Conservation (phyloP, 441 rosid genomes). For the Dalechampia spathulata region DNA sequence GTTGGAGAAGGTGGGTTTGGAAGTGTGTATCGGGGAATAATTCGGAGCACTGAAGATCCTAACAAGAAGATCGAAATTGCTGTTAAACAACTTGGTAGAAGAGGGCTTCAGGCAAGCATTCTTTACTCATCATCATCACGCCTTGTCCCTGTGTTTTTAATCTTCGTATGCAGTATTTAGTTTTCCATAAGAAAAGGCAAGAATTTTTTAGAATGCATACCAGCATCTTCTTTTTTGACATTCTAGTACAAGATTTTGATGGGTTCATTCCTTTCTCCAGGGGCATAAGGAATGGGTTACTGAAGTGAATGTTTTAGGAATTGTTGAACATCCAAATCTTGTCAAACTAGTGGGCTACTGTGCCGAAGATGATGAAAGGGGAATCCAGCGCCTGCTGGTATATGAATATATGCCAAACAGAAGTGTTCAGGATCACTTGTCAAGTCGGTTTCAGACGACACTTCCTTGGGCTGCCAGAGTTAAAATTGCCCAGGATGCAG, state of each 20-base stretch:
- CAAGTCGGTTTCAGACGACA: slow-evolving; percentile 60
- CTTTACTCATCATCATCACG: not conserved
- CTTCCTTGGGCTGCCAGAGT: slow-evolving; percentile 69
- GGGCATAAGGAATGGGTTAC: slow-evolving; percentile 98
- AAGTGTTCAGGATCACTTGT: slow-evolving; percentile 81
- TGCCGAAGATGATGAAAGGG: slow-evolving; percentile 77
- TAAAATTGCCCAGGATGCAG: slow-evolving; percentile 79
- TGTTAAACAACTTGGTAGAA: slow-evolving; percentile 74
- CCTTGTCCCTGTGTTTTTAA: not conserved
- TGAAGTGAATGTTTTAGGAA: slow-evolving; percentile 74
- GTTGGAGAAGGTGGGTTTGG: slow-evolving; percentile 98
- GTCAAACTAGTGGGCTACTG: slow-evolving; percentile 81
- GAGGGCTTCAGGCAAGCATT: slow-evolving; percentile 70
- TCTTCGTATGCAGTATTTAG: not conserved
- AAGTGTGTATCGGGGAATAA: slow-evolving; percentile 76
- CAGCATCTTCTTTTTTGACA: not conserved
- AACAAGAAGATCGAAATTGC: slow-evolving; percentile 61
- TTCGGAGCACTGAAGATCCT: slow-evolving; percentile 38
- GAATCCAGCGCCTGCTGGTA: slow-evolving; percentile 76
- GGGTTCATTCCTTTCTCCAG: slow-evolving; percentile 23
- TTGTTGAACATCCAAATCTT: slow-evolving; percentile 74
- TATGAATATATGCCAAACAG: slow-evolving; percentile 89
- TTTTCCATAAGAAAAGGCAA: not conserved
- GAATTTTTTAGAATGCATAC: not conserved
- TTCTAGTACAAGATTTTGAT: not conserved